These are phyloP conservation scores for Daldinia concentrica DNA, from an alignment of 495 filamentous ascomycete species.

Conservation along the genomic window DNA sequence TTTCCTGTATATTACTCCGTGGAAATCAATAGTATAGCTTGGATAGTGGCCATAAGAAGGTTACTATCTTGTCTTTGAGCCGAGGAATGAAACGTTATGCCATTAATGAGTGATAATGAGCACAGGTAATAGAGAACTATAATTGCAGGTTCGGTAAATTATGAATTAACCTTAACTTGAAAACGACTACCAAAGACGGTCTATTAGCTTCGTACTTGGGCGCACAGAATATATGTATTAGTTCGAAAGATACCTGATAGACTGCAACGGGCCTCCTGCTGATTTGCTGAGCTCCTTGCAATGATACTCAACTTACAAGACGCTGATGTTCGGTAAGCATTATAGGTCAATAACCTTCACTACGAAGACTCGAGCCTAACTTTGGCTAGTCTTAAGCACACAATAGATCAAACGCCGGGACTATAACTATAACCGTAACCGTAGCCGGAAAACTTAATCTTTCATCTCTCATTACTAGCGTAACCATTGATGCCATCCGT, in stretches of 20 bases:
- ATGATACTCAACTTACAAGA: too few relatives aligned
- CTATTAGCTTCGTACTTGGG: too few relatives aligned
- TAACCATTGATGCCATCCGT: conserved; percentile 19
- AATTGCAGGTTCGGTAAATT: not conserved
- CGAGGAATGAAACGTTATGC: too few relatives aligned
- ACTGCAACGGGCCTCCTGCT: too few relatives aligned
- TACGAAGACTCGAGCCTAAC: not conserved
- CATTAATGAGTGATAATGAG: not conserved
- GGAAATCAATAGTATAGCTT: not conserved
- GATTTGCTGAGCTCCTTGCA: too few relatives aligned
- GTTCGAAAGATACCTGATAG: too few relatives aligned
- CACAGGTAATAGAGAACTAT: not conserved
- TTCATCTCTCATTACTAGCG: conserved; percentile 35
- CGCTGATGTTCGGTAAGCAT: not conserved
- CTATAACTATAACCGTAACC: not conserved
- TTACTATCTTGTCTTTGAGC: not conserved
- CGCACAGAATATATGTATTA: too few relatives aligned
- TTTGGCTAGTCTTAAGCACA: not conserved
- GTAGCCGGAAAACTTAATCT: not conserved
- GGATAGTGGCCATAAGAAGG: not conserved
- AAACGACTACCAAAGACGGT: not conserved
- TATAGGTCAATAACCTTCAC: not conserved
- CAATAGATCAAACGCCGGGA: not conserved
- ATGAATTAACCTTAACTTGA: not conserved
- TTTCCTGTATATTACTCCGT: not conserved